phyloP scores from a whole-genome alignment of 768 basidiomycete genomes.

The Sutorius australiensis region DNA sequence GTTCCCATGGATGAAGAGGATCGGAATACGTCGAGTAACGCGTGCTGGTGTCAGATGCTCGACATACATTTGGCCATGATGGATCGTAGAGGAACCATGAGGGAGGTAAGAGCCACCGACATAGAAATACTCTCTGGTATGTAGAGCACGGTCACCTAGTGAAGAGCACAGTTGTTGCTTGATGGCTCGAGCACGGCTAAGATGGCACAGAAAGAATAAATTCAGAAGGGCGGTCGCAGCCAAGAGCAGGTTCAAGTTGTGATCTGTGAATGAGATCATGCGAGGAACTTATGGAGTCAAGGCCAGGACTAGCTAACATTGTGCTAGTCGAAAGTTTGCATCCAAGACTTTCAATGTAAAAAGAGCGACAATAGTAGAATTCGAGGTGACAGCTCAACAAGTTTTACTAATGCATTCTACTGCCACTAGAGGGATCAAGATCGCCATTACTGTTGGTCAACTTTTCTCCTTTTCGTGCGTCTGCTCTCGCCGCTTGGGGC shows the following conservation, averaged over 20 bases:
- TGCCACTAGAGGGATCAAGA: background rate
- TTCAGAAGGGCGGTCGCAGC: conserved; percentile 17
- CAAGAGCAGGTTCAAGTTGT: conserved; percentile 3
- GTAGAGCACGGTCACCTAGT: conserved; percentile 32
- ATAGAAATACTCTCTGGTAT: conserved; percentile 48
- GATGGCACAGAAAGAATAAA: conserved; percentile 12
- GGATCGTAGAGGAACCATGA: conserved; percentile 35
- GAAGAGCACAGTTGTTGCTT: background rate
- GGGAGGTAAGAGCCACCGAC: conserved; percentile 41
- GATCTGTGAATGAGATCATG: conserved; percentile 10
- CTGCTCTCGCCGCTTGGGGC: conserved; percentile 49
- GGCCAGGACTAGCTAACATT: too few relatives aligned
- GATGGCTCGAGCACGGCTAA: background rate
- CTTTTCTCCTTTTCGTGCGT: conserved; percentile 32
- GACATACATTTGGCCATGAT: conserved; percentile 48
- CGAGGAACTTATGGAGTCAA: background rate
- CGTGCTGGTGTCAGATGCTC: conserved; percentile 44
- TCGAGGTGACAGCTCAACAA: background rate
- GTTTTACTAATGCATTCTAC: background rate
- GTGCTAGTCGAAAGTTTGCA: too few relatives aligned
- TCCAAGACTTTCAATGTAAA: background rate
- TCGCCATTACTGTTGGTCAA: background rate
- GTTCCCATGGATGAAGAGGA: conserved; percentile 48
- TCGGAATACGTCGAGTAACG: conserved; percentile 37
- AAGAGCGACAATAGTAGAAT: background rate